A percentile compares a stretch with the other conserved stretches of the same genome.
These are phyloP conservation scores for Xylariaceae sp. DNA, from an alignment of 2,329 filamentous ascomycete genomes.

Conservation along the genomic window DNA sequence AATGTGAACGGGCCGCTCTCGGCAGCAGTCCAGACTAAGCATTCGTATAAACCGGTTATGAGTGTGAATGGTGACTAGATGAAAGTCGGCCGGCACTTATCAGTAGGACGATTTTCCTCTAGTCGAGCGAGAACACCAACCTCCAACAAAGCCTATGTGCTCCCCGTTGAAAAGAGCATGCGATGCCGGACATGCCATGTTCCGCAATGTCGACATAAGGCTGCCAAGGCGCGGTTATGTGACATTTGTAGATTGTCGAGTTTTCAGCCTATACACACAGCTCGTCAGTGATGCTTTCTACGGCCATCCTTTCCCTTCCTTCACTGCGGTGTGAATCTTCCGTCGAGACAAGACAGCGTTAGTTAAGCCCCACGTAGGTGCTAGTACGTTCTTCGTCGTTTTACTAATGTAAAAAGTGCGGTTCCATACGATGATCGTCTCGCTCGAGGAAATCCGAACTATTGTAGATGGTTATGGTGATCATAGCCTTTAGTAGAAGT, in stretches of 20 bases:
- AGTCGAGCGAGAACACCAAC: no score
- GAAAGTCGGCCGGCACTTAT: conserved; percentile 1
- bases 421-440: background rate
- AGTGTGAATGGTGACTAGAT: background rate
- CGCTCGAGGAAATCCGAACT: background rate
- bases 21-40: background rate
- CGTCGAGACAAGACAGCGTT: background rate
- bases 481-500: conserved; percentile 17
- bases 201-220: background rate
- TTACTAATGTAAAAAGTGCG: background rate
- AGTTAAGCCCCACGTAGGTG: background rate
- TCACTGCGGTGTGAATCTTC: background rate
- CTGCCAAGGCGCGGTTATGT: background rate
- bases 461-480: conserved; percentile 4
- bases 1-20: background rate
- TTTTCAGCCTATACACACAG: background rate
- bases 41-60: background rate
- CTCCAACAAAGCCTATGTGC: no score
- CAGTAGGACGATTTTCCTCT: no score
- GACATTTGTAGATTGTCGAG: background rate
- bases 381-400: background rate
- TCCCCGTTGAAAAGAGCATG: background rate
- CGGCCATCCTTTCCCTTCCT: background rate
- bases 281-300: no score
- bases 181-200: background rate